phyloP scores from a whole-genome alignment of 2,329 filamentous ascomycete species.

The Shiraia sp. region DNA sequence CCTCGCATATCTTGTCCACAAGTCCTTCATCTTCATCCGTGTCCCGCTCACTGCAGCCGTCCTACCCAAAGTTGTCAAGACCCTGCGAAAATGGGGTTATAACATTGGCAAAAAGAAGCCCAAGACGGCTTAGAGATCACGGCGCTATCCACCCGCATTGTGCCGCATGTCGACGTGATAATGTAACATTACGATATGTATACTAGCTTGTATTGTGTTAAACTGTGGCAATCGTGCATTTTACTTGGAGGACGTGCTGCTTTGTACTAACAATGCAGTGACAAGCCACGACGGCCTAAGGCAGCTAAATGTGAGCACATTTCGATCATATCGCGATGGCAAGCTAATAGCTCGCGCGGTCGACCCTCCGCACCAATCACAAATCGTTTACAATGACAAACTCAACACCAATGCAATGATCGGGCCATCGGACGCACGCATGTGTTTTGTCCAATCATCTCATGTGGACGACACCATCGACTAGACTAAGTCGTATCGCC shows the following conservation, averaged over 20 bases:
- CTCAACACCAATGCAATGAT: too few relatives aligned
- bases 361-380: too few relatives aligned
- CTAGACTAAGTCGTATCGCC: background rate
- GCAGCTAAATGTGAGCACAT: too few relatives aligned
- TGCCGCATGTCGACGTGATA: background rate
- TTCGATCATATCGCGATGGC: too few relatives aligned
- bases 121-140: conserved; percentile 22
- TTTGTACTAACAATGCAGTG: background rate
- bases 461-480: background rate
- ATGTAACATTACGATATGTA: conserved; percentile 4
- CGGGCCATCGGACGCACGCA: background rate
- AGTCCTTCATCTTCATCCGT: conserved; percentile 95
- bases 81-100: conserved; percentile 86
- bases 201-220: conserved; percentile 4
- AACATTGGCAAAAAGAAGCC: conserved; percentile 80
- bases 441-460: background rate
- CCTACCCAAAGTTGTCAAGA: conserved; percentile 92
- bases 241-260: background rate
- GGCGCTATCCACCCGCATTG: background rate
- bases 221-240: background rate
- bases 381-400: too few relatives aligned
- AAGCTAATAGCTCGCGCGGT: too few relatives aligned
- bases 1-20: conserved; percentile 95
- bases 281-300: too few relatives aligned
- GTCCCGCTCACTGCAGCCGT: conserved; percentile 89